Conservation (phyloP, 2,329 filamentous ascomycete genomes). For the Arthrobotrys megalospora region DNA sequence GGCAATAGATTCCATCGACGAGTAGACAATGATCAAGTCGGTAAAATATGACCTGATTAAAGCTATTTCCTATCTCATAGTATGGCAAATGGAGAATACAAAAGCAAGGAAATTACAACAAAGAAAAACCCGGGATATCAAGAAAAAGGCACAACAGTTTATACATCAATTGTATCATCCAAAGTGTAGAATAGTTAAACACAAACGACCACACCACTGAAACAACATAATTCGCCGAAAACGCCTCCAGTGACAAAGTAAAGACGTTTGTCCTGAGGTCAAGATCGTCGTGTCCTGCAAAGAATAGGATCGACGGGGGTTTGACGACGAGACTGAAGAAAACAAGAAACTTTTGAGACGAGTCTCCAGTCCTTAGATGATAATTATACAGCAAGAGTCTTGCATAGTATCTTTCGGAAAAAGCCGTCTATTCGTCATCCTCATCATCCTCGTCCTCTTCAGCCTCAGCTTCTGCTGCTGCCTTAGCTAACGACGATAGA, state of each 20-base stretch:
- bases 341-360: conserved; percentile 39
- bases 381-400: conserved; percentile 24
- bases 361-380: conserved; percentile 22
- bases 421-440: conserved; percentile 9
- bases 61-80: not conserved
- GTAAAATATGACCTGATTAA: not conserved
- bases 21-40: not conserved
- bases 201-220: conserved; percentile 21
- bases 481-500: conserved; percentile 47
- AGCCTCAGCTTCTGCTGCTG: conserved; percentile 13
- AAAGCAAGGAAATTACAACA: conserved; percentile 11
- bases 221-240: conserved; percentile 37
- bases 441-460: conserved; percentile 29
- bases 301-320: not conserved
- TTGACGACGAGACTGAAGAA: conserved; percentile 14
- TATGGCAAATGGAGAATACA: conserved; percentile 14
- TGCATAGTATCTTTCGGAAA: conserved; percentile 14
- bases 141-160: conserved; percentile 27
- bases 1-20: conserved; percentile 18
- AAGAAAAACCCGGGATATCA: conserved; percentile 52
- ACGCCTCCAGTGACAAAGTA: conserved; percentile 41
- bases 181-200: conserved; percentile 19
- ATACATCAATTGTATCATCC: conserved; percentile 34
- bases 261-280: conserved; percentile 23
- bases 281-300: conserved; percentile 6